Conservation (phyloP, 176 grass and related monocot species). For the Oryza rufipogon region DNA sequence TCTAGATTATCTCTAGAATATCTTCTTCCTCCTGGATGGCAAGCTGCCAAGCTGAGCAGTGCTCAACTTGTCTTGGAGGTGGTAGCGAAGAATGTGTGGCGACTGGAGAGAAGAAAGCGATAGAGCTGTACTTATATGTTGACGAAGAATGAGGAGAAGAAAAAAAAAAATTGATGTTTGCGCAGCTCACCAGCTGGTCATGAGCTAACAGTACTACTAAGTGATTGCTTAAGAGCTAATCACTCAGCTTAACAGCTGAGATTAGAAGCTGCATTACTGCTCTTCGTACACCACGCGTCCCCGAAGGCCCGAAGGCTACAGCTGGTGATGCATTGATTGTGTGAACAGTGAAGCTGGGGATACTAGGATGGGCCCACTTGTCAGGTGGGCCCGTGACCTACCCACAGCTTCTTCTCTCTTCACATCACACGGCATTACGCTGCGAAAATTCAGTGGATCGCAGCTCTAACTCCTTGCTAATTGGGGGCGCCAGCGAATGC, state of each 20-base stretch:
- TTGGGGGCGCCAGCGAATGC: background rate
- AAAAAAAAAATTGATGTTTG: background rate
- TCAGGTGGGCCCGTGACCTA: background rate
- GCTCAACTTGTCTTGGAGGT: conserved; percentile 32
- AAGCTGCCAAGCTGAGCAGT: conserved; percentile 31
- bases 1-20: background rate
- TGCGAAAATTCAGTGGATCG: conserved; percentile 24
- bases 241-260: background rate
- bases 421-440: conserved; percentile 9
- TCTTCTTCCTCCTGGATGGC: background rate
- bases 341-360: background rate
- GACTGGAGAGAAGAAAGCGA: background rate
- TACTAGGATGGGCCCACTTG: background rate
- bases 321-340: conserved; percentile 37
- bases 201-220: conserved; percentile 9
- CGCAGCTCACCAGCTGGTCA: conserved; percentile 22
- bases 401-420: background rate
- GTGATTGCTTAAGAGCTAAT: conserved; percentile 36
- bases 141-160: background rate
- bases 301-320: conserved; percentile 7
- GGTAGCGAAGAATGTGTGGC: conserved; percentile 14
- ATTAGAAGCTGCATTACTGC: background rate
- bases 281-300: conserved; percentile 34
- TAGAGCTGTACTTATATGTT: conserved; percentile 37
- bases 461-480: background rate